phyloP scores from a whole-genome alignment of 768 basidiomycete species.

The Pisolithus albus region DNA sequence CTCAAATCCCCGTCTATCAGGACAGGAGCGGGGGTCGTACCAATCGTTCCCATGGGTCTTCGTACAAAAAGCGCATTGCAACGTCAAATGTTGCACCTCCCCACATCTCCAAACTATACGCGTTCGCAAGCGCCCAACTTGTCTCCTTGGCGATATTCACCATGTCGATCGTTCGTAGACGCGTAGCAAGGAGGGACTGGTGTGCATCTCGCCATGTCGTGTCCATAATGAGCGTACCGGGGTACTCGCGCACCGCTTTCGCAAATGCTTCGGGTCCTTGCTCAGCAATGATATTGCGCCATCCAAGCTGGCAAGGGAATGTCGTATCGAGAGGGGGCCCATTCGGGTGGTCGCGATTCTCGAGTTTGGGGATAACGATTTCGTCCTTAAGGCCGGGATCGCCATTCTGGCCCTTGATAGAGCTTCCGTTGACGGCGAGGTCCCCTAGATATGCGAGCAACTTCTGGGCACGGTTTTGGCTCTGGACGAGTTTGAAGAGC shows the following conservation, averaged over 20 bases:
- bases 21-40: conserved; percentile 35
- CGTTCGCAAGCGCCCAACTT: conserved; percentile 88
- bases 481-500: conserved; percentile 96
- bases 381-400: conserved; percentile 93
- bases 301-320: conserved; percentile 80
- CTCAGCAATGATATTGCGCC: conserved; percentile 98
- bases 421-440: conserved; percentile 94
- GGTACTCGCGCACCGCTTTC: conserved; percentile 94
- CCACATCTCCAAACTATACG: conserved; percentile 98
- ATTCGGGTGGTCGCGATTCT: conserved; percentile 70
- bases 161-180: conserved; percentile 94
- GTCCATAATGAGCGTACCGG: conserved; percentile 94
- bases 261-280: conserved; percentile 97
- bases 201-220: conserved; percentile 99
- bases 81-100: conserved; percentile 99
- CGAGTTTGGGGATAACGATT: conserved; percentile 73
- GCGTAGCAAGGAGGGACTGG: conserved; percentile 94
- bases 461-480: conserved; percentile 98
- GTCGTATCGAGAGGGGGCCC: conserved; percentile 72
- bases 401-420: conserved; percentile 93
- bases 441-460: conserved; percentile 95
- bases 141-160: conserved; percentile 98
- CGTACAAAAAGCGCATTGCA: conserved; percentile 98
- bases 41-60: conserved; percentile 98
- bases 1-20: neutral